Conservation (phyloP, 768 basidiomycete species). For the Nevesoporus exiguus region DNA sequence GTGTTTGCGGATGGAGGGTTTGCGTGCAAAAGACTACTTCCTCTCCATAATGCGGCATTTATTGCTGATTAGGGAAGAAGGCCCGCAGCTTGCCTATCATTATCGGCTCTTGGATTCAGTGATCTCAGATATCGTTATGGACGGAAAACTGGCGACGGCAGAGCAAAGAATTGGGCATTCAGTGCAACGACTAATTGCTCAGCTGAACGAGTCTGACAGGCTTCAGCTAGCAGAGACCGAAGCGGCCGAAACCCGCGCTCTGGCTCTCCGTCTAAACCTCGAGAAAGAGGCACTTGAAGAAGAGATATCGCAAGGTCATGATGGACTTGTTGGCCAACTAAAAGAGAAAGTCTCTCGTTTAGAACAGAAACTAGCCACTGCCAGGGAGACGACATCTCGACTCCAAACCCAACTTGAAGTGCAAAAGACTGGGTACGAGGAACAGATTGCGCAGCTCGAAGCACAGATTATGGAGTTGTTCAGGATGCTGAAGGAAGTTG, state of each 20-base stretch:
- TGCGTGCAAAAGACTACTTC: slow-evolving; percentile 80
- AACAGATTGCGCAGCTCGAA: slow-evolving; percentile 84
- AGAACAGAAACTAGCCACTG: slow-evolving; percentile 76
- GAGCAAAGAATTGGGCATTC: slow-evolving; percentile 85
- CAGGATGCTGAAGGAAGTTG: slow-evolving; percentile 86
- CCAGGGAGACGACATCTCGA: slow-evolving; percentile 72
- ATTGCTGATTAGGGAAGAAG: slow-evolving; percentile 86
- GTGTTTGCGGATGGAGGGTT: slow-evolving; percentile 68
- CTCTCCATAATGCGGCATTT: slow-evolving; percentile 93
- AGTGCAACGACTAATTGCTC: slow-evolving; percentile 82
- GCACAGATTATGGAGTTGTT: slow-evolving; percentile 92
- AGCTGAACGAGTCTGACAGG: slow-evolving; percentile 87
- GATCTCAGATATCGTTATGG: slow-evolving; percentile 87
- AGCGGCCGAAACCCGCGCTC: slow-evolving; percentile 60
- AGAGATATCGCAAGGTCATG: slow-evolving; percentile 75
- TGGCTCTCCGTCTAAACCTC: slow-evolving; percentile 61
- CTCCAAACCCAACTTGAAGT: slow-evolving; percentile 74
- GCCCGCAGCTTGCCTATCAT: slow-evolving; percentile 77
- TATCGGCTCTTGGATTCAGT: slow-evolving; percentile 90
- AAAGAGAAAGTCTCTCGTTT: slow-evolving; percentile 65
- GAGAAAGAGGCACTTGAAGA: slow-evolving; percentile 84
- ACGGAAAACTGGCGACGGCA: slow-evolving; percentile 82
- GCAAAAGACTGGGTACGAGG: slow-evolving; percentile 79
- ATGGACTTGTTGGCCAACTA: slow-evolving; percentile 80
- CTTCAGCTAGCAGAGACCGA: slow-evolving; percentile 78